Evolutionary conservation across 768 basidiomycete species (phyloP), one percentile per base, ranked within the genome.

Genomic region (Saitozyma sp.): DNA sequence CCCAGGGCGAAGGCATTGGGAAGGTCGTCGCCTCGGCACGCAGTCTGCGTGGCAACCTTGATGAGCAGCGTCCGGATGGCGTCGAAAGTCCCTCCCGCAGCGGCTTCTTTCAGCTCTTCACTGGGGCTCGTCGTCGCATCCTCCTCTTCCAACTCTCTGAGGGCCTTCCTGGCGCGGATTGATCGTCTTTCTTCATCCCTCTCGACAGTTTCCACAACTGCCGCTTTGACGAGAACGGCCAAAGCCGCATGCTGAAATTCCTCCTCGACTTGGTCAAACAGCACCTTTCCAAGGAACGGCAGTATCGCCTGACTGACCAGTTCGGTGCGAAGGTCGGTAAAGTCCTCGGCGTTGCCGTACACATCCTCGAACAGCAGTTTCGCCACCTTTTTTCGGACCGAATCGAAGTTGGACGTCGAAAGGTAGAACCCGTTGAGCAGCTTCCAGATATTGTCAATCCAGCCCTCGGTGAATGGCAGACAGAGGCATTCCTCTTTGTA

Each of bases 401-500:
- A 46, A 43, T 64, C 56, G 19, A 66, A 54, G 5, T 57, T 41
- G 2, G 62, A 19, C 0, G 61, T 17, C 0, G 68, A 38, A 10
- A 72, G 56, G 54, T 67, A 76, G 66, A 79, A 78, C 5, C 66
- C 68, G 14, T 71, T 61, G 20, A 77, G 53, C 45, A 80, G 65
- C 42, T 73, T 71, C 67, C 73, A 69, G 53, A 79, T 69, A 49
- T 80, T 79, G 8, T 68, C 65, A 41, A 78, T 73, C 80, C 78
- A 81, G 53, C 69, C 70, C 6, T 65, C 59, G 13, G 73, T 72
- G 52, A 74, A 70, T 3, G 79, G 80, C 38, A 77, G 52, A 61
- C 78, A 81, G 0, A 77, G 65, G 16, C 70, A 74, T 53, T 77
- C 76, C 9, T 61, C 59, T 51, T 73, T 58, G 61, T 78, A 80